phyloP scores from a whole-genome alignment of 768 basidiomycete species.

The Lactarius hengduanensis region DNA sequence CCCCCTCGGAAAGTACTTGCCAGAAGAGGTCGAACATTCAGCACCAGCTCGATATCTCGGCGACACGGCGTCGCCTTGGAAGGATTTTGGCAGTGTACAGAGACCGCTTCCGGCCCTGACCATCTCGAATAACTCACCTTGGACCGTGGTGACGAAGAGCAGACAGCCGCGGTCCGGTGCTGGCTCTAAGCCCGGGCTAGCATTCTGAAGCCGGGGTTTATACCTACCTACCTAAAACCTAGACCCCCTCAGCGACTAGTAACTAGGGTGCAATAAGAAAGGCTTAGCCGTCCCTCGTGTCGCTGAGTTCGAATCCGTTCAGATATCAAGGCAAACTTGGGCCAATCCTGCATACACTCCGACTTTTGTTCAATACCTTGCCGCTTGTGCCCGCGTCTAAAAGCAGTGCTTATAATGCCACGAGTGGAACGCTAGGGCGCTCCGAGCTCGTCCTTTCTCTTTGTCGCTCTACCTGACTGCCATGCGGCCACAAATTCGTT shows the following conservation, averaged over 20 bases:
- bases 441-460: conserved; percentile 14
- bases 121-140: not conserved
- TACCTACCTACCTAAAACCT: not conserved
- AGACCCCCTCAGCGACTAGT: not conserved
- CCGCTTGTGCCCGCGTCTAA: not conserved
- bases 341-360: not conserved
- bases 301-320: conserved; percentile 21
- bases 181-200: not conserved
- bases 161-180: not conserved
- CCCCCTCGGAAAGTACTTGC: not conserved
- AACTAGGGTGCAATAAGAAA: not conserved
- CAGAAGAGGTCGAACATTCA: not conserved
- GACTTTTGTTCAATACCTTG: conserved; percentile 15
- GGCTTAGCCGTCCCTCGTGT: not conserved
- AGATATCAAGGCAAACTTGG: not conserved
- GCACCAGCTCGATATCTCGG: not conserved
- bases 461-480: conserved; percentile 12
- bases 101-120: not conserved
- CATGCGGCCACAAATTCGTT: conserved; percentile 1
- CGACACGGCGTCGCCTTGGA: not conserved
- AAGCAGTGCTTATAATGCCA: conserved; percentile 11
- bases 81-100: not conserved
- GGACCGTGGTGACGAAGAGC: not conserved
- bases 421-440: conserved; percentile 1
- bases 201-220: not conserved